These are phyloP conservation scores for Lachancea sp. DNA, from an alignment of 805 yeast species.

Conservation along the genomic window DNA sequence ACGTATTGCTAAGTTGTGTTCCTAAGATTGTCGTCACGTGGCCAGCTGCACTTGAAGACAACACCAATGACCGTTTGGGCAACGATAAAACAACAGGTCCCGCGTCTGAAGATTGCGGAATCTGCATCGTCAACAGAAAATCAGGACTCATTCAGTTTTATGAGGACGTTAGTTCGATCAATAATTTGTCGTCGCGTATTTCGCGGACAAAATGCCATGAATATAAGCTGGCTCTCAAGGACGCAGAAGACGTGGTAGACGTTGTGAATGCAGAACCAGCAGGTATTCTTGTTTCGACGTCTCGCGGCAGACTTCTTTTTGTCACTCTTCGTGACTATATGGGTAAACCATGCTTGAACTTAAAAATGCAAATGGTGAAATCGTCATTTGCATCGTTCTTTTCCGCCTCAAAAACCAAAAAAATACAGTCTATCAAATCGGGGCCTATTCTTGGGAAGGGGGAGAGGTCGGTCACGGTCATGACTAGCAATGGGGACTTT, in stretches of 20 bases:
- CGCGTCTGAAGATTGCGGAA: conserved; percentile 36
- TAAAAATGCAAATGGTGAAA: conserved; percentile 26
- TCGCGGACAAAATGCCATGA: conserved; percentile 25
- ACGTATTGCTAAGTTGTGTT: conserved; percentile 13
- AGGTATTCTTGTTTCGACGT: conserved; percentile 67
- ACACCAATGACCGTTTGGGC: neutral
- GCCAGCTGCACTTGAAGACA: conserved; percentile 27
- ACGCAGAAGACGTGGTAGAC: conserved; percentile 47
- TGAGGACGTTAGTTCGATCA: conserved; percentile 54
- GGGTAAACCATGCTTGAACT: conserved; percentile 46
- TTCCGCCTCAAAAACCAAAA: conserved; percentile 26
- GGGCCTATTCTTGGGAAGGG: conserved; percentile 50
- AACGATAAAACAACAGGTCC: conserved; percentile 36
- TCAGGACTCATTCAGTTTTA: conserved; percentile 60
- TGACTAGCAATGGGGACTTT: conserved; percentile 41
- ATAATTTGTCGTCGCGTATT: conserved; percentile 24
- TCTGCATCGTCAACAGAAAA: conserved; percentile 54
- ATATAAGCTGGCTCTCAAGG: conserved; percentile 20
- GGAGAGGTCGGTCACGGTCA: conserved; percentile 36
- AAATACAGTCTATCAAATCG: conserved; percentile 52
- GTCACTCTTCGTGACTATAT: conserved; percentile 58
- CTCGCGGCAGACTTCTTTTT: conserved; percentile 57
- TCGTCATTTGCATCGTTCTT: conserved; percentile 34
- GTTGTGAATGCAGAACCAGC: conserved; percentile 64
- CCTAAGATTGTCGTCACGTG: conserved; percentile 27